Percentiles rank a stretch among this genome's conserved stretches.
Evolutionary conservation across 495 filamentous ascomycete species (phyloP).

Genomic region (Trichocladium uniseriatum): DNA sequence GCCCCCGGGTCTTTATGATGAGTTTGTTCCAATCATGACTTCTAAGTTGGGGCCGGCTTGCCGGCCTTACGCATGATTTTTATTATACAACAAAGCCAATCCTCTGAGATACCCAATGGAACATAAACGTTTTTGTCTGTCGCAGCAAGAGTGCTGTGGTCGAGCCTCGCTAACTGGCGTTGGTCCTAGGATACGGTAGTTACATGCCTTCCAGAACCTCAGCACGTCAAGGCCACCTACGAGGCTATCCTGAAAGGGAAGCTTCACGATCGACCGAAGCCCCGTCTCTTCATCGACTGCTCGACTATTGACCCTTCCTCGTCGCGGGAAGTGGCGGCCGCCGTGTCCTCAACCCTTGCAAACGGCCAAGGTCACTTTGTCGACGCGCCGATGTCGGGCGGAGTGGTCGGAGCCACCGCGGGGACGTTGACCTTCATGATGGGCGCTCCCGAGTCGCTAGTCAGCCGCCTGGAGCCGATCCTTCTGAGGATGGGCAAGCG

Average conservation of each 20-base stretch:
- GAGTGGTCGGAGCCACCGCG: constrained; percentile 68
- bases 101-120: constrained; percentile 19
- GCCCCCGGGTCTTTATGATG: constrained; percentile 33
- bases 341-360: constrained; percentile 45
- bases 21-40: constrained; percentile 49
- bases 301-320: constrained; percentile 82
- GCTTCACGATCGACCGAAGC: constrained; percentile 28
- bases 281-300: constrained; percentile 67
- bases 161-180: constrained; percentile 11
- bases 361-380: constrained; percentile 50
- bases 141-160: background rate
- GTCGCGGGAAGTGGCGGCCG: constrained; percentile 56
- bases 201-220: constrained; percentile 70
- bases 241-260: constrained; percentile 45
- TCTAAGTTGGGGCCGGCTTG: constrained; percentile 38
- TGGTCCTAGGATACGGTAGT: constrained; percentile 57
- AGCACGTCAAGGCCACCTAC: constrained; percentile 69
- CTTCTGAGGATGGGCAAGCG: constrained; percentile 74
- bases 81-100: constrained; percentile 29
- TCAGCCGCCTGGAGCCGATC: constrained; percentile 52
- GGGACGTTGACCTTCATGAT: constrained; percentile 83
- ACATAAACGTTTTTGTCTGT: background rate
- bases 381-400: constrained; percentile 79
- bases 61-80: constrained; percentile 39
- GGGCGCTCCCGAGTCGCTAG: constrained; percentile 50